Percentiles rank a stretch among this genome's conserved stretches.
phyloP scores from a whole-genome alignment of 306 rosid genomes.

The Malus sieversii region DNA sequence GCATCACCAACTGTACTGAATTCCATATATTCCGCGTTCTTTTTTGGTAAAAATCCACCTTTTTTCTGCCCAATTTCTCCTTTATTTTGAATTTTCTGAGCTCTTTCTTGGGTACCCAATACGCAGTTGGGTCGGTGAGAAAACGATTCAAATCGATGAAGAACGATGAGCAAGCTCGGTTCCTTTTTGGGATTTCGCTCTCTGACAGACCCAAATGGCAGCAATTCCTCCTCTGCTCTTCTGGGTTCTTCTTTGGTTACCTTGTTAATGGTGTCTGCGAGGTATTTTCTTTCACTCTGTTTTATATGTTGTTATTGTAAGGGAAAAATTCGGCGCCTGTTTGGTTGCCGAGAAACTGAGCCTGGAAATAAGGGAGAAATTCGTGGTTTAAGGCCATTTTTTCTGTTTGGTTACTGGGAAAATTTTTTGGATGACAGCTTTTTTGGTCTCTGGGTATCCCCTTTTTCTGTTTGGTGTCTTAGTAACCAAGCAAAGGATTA shows the following conservation, averaged over 20 bases:
- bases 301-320: not conserved
- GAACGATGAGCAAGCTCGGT: conserved; percentile 68
- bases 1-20: not conserved
- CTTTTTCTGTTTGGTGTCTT: not conserved
- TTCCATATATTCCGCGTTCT: not conserved
- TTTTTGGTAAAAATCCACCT: not conserved
- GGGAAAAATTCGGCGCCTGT: not conserved
- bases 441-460: not conserved
- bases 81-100: conserved; percentile 5
- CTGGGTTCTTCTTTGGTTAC: conserved; percentile 95
- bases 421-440: not conserved
- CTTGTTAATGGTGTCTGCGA: conserved; percentile 91
- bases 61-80: not conserved
- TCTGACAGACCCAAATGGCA: conserved; percentile 80
- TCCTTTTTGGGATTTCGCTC: conserved; percentile 86
- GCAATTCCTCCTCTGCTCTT: conserved; percentile 85
- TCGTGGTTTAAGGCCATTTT: conserved; percentile 1
- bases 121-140: not conserved
- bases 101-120: conserved; percentile 7
- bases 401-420: conserved; percentile 16
- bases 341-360: conserved; percentile 13
- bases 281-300: conserved; percentile 33
- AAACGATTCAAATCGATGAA: conserved; percentile 34
- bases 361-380: not conserved
- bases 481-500: conserved; percentile 1